phyloP scores from a whole-genome alignment of 306 rosid genomes.

The Ochetophila trinervis region DNA sequence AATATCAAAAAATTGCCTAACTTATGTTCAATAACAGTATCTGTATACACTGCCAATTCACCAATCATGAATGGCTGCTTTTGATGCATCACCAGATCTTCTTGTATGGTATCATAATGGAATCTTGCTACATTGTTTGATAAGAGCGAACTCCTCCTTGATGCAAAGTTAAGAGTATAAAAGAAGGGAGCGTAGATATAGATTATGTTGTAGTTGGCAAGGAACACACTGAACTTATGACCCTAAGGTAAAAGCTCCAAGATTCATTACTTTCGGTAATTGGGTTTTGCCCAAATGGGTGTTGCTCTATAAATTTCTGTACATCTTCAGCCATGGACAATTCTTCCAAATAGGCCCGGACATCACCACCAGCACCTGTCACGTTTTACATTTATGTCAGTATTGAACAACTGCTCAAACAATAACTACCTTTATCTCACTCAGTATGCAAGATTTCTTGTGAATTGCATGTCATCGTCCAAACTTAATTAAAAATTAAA shows the following conservation, averaged over 20 bases:
- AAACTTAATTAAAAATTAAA: too few relatives aligned
- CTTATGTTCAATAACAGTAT: too few relatives aligned
- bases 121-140: conserved; percentile 9
- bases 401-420: too few relatives aligned
- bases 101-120: conserved; percentile 7
- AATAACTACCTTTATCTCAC: too few relatives aligned
- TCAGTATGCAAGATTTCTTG: too few relatives aligned
- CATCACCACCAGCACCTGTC: conserved; percentile 56
- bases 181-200: neutral
- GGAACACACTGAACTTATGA: conserved; percentile 31
- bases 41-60: too few relatives aligned
- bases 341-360: conserved; percentile 49
- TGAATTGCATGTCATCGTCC: too few relatives aligned
- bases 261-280: conserved; percentile 39
- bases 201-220: conserved; percentile 14
- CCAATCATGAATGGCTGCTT: too few relatives aligned
- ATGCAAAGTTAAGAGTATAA: neutral
- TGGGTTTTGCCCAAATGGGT: conserved; percentile 61
- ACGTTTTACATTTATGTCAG: conserved; percentile 8
- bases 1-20: neutral
- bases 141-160: conserved; percentile 11
- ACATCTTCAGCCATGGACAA: conserved; percentile 52
- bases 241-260: conserved; percentile 61
- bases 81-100: conserved; percentile 10
- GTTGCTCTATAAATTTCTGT: conserved; percentile 39